Evolutionary conservation across 1,284 basidiomycete species (phyloP), one percentile per base, ranked within the genome.

Genomic region (Trichosporon sp.): DNA sequence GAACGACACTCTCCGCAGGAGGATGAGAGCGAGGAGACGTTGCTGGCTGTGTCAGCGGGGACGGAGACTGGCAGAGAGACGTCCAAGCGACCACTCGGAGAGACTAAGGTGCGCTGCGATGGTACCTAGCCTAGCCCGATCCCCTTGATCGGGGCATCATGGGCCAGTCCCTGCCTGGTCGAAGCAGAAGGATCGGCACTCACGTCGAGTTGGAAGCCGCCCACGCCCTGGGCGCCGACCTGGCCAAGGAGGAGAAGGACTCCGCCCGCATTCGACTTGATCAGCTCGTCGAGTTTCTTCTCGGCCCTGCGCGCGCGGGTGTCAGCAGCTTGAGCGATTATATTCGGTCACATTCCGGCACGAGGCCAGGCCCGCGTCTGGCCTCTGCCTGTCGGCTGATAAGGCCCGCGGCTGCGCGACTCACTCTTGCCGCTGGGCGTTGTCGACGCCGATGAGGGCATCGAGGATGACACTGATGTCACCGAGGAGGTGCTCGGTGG

Each of bases 171-270:
- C 29, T 8, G 18, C 44, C 25, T 31, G 1, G 9, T 65, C 38
- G 56, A 34, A 13, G 15, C 11, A 3, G 8, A 42, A 18, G n/a
- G 15, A 60, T 32, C 6, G 42, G 15, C 1, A 70, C 78, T 70
- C 69, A 81, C 81, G 51, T 82, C 81, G 0, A 78, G 69, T 65
- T 81, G 81, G 66, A 79, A 82, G 3, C 81, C 81, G 13, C 81
- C 81, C 0, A 82, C 81, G 15, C 77, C 80, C 62, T 74, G 76
- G 2, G 79, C 78, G 13, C 81, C 81, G 44, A 82, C 76, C 67
- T 82, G 81, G 25, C 78, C 76, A 1, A 82, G 76, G 0, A 81
- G 64, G 1, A 82, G 69, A 6, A 82, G 70, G 4, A 77, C 67
- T 12, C 77, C 75, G 0, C 70, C 78, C 1, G 80, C 75, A n/a